phyloP scores from a whole-genome alignment of 2,329 filamentous ascomycete species.

The Didymella glomerata region DNA sequence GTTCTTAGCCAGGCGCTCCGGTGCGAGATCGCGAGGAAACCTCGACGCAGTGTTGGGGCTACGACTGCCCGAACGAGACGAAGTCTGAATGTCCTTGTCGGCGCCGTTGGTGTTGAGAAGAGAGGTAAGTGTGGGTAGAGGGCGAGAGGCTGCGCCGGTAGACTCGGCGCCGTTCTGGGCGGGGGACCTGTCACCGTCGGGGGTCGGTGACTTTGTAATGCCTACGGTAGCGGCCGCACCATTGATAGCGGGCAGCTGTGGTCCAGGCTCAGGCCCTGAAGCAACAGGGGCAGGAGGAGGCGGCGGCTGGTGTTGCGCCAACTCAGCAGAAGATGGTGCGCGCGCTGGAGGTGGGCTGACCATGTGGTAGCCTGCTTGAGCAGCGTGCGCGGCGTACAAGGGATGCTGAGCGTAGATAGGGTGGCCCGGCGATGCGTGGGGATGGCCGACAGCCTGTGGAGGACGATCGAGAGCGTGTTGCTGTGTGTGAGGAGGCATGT shows the following conservation, averaged over 20 bases:
- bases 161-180: slow-evolving; percentile 52
- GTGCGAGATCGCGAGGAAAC: slow-evolving; percentile 44
- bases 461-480: slow-evolving; percentile 45
- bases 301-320: slow-evolving; percentile 54
- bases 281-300: slow-evolving; percentile 31
- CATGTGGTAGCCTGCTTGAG: slow-evolving; percentile 47
- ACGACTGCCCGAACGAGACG: slow-evolving; percentile 53
- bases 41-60: slow-evolving; percentile 49
- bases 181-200: slow-evolving; percentile 53
- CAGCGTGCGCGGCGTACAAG: slow-evolving; percentile 38
- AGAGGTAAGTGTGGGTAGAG: slow-evolving; percentile 57
- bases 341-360: slow-evolving; percentile 52
- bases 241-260: slow-evolving; percentile 49
- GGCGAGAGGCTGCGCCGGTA: slow-evolving; percentile 43
- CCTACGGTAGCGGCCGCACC: slow-evolving; percentile 31
- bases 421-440: slow-evolving; percentile 48
- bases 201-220: slow-evolving; percentile 42
- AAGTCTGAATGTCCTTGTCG: slow-evolving; percentile 42
- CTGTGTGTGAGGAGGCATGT: slow-evolving; percentile 37
- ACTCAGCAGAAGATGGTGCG: slow-evolving; percentile 52
- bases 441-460: slow-evolving; percentile 51
- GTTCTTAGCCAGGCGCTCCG: slow-evolving; percentile 44
- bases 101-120: slow-evolving; percentile 45
- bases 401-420: slow-evolving; percentile 41
- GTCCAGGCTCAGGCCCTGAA: slow-evolving; percentile 44